These are phyloP conservation scores for Cordia subcordata DNA, from an alignment of 257 asterid genomes.

Conservation along the genomic window DNA sequence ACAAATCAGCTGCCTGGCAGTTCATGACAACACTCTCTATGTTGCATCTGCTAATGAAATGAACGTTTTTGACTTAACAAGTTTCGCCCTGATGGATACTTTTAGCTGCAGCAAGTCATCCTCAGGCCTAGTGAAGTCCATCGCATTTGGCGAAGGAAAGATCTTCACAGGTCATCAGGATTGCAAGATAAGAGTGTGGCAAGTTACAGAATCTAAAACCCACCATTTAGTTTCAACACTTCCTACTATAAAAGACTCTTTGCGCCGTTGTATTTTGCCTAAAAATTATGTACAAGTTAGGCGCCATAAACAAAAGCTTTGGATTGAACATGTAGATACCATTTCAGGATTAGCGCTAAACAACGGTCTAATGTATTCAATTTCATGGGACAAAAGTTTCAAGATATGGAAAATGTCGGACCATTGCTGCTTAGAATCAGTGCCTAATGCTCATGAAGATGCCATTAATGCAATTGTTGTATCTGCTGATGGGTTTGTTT, in stretches of 20 bases:
- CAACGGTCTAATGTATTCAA: constrained; percentile 34
- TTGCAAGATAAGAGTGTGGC: constrained; percentile 48
- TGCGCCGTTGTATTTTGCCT: constrained; percentile 22
- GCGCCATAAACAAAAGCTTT: constrained; percentile 44
- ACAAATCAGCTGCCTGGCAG: constrained; percentile 53
- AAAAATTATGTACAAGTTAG: constrained; percentile 46
- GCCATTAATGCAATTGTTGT: constrained; percentile 46
- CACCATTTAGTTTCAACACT: constrained; percentile 39
- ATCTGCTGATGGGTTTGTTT: constrained; percentile 23
- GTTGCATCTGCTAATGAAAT: constrained; percentile 43
- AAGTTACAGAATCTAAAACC: constrained; percentile 10
- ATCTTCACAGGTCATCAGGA: constrained; percentile 64
- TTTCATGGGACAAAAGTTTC: constrained; percentile 58
- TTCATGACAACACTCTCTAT: constrained; percentile 32
- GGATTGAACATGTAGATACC: constrained; percentile 53
- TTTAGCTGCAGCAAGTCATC: constrained; percentile 31
- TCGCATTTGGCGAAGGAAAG: constrained; percentile 25
- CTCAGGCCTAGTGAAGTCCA: constrained; percentile 50
- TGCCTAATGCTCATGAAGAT: constrained; percentile 44
- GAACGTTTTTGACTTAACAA: constrained; percentile 31
- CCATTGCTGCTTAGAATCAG: constrained; percentile 33
- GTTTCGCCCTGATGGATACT: constrained; percentile 20
- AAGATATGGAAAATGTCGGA: constrained; percentile 44
- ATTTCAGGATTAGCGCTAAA: constrained; percentile 39
- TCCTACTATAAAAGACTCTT: constrained; percentile 46